Evolutionary conservation across 257 asterid genomes (phyloP).

Genomic region (Orobanche coerulescens): DNA sequence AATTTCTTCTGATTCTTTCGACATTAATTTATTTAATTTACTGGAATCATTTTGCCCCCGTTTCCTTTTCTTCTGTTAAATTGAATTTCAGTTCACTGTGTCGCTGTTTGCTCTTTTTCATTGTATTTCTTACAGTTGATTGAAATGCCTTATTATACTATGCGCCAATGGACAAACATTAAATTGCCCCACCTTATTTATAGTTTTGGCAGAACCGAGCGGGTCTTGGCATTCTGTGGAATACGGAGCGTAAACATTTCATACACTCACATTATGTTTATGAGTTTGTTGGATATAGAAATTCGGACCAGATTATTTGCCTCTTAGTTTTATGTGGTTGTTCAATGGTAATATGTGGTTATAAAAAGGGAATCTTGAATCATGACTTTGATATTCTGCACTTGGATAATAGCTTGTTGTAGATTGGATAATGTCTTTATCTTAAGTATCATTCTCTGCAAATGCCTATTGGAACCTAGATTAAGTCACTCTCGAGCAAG

Average conservation of each 20-base stretch:
- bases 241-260: neutral
- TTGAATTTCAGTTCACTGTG: neutral
- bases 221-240: neutral
- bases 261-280: neutral
- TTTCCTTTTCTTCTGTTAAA: neutral
- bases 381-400: neutral
- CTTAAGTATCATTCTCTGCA: too few relatives aligned
- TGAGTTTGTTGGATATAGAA: neutral
- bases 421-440: neutral
- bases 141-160: neutral
- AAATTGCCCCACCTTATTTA: neutral
- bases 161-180: neutral
- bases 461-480: too few relatives aligned
- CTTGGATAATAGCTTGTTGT: neutral
- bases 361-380: neutral
- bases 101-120: neutral
- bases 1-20: neutral
- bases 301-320: neutral
- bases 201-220: constrained; percentile 10
- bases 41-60: neutral
- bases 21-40: neutral
- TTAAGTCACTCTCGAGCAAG: too few relatives aligned
- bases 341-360: neutral
- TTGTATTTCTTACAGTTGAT: too few relatives aligned
- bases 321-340: neutral